Conservation (phyloP, 139 green algal genomes). For the Chlorella sp. region DNA sequence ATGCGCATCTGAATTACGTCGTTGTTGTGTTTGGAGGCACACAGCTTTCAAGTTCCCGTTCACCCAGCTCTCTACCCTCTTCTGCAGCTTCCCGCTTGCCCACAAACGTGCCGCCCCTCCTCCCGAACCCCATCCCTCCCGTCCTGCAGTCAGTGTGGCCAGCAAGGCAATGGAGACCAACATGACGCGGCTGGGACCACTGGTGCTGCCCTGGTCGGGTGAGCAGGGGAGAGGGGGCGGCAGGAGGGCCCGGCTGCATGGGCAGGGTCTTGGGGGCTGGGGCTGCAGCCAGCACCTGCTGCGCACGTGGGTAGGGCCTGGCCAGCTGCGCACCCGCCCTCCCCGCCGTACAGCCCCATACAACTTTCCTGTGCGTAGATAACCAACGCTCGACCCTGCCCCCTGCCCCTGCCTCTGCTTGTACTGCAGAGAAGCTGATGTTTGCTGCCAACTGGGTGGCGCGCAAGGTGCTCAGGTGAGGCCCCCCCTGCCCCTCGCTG, state of each 20-base stretch:
- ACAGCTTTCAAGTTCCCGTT: no score
- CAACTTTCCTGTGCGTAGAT: not conserved
- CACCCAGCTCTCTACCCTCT: no score
- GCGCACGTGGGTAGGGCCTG: no score
- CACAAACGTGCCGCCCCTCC: no score
- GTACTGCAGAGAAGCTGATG: conserved; percentile 58
- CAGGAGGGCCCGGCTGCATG: not conserved
- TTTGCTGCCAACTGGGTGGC: conserved; percentile 63
- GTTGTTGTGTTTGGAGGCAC: no score
- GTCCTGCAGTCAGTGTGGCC: conserved; percentile 43
- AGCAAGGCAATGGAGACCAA: conserved; percentile 64
- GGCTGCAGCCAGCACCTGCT: not conserved
- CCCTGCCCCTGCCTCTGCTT: not conserved
- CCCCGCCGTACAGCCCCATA: not conserved
- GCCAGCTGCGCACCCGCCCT: no score
- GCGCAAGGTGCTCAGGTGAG: conserved; percentile 38
- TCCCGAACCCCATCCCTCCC: no score
- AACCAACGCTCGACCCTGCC: not conserved
- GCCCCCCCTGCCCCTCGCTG: not conserved
- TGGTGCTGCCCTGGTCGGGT: conserved; percentile 63
- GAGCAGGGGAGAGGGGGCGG: not conserved
- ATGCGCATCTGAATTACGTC: no score
- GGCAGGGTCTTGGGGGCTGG: not conserved
- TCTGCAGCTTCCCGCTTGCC: no score
- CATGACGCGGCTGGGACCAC: conserved; percentile 65